Conservation (phyloP, 1,284 basidiomycete species). For the Chondrostereum purpureum region DNA sequence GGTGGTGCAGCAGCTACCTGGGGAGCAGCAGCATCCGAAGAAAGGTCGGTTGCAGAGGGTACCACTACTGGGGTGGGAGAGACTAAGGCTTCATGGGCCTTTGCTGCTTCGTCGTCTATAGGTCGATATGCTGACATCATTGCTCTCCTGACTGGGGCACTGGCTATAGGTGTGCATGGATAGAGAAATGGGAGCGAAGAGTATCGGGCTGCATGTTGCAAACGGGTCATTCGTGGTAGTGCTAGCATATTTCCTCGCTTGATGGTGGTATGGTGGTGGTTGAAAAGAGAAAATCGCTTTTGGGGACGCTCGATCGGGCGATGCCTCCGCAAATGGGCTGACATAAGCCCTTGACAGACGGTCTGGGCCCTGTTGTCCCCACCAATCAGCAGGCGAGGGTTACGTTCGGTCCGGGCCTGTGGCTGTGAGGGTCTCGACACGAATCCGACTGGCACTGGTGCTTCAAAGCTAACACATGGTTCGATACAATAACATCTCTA, state of each 20-base stretch:
- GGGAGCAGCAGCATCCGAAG: constrained; percentile 57
- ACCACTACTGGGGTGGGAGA: constrained; percentile 48
- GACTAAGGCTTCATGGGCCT: constrained; percentile 26
- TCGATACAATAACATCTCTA: no score
- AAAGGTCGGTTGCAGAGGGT: constrained; percentile 40
- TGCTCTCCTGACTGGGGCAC: constrained; percentile 33
- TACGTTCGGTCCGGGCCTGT: no score
- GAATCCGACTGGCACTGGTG: no score
- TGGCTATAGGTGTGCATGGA: constrained; percentile 23
- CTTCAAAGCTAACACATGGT: no score
- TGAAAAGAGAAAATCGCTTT: neutral
- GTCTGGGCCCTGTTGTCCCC: no score
- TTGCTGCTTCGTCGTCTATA: constrained; percentile 20
- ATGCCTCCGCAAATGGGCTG: neutral
- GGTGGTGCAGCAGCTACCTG: constrained; percentile 68
- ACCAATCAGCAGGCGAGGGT: no score
- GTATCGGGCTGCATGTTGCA: constrained; percentile 19
- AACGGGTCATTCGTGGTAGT: constrained; percentile 10
- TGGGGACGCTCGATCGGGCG: neutral
- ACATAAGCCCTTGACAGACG: no score
- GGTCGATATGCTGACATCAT: constrained; percentile 55
- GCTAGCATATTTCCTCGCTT: neutral
- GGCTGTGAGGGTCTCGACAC: no score
- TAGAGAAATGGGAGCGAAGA: constrained; percentile 29
- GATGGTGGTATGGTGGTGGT: neutral